Base-by-base conservation (phyloP, 441 rosid genomes). In the Erodium texanum region DNA sequence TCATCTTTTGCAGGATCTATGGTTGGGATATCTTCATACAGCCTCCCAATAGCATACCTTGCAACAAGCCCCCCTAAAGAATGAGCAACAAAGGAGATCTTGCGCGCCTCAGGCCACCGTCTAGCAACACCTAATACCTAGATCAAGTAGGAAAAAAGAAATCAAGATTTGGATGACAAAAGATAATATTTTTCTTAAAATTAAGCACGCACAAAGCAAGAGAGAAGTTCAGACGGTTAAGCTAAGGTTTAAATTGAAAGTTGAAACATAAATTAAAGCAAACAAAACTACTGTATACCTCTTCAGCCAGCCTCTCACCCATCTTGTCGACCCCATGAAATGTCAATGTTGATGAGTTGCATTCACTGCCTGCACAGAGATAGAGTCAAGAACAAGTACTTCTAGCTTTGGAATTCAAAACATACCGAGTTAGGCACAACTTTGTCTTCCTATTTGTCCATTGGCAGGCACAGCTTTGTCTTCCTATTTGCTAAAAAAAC, bases 41-140 rank as follows among this genome's bases (percentile, higher is more conserved):
- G 89, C 83, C 84, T 88, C 54, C 96, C 97, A 62, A 93, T 71
- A 61, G 97, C 96, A 83, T 89, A 93, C 76, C 98, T 87, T 63
- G 98, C 96, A 78, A 93, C 79, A 75, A 93, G 92, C 29, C 98
- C 98, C 23, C 98, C 97, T 78, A 93, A 75, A 22, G 98, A 93
- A 74, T 93, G 98, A 70, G 95, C 97, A 70, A 93, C 88, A 72
- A 93, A 90, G 38, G 98, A 93, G 34, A 93, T 93, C 86, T 89
- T 93, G 74, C 36, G 80, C 59, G 86, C 77, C 45, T 79, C 85
- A 74, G 76, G 87, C 75, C 86, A 77, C 66, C 70, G 75, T 74
- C 76, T 82, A 43, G 88, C 79, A 74, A 93, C 94, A 73, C 77
- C 77, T 81, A 80, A 71, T 54, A 93, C 93, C 98, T 93, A 74